Base-by-base conservation (phyloP, 2,329 filamentous ascomycete genomes). In the Coniochaeta ligniaria region DNA sequence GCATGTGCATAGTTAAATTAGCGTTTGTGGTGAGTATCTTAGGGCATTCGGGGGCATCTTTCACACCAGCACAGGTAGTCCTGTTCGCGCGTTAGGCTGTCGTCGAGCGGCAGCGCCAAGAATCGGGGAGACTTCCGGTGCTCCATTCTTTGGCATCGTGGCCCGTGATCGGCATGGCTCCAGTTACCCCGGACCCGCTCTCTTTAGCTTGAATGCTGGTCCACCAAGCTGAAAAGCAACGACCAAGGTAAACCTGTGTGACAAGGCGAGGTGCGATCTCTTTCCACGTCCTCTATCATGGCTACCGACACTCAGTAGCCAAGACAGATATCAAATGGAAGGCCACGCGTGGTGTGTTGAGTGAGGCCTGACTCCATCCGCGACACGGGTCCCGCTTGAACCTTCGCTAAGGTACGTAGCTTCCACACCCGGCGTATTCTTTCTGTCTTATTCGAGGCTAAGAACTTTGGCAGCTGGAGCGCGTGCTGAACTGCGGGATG, bases 121-220 rank as follows among this genome's bases (percentile, higher is more conserved):
- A 31, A 9, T 2, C 6, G 47, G 9, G 14, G 26, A 17, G 12
- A 4, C 24, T 52, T 6, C 22, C 24, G 24, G 5, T 26, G 16
- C 24, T 52, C 47, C 47, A 31, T 52, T 31, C 47, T 52, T 31
- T 17, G 24, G 26, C 47, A 52, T 52, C 47, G 47, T 52, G 47
- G 47, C 20, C 47, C 26, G 47, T 52, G 47, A 52, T 52, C 47
- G 12, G 6, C 47, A 22, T 26, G 47, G 47, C 47, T 52, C 47
- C 47, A 52, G 47, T 52, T 52, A 52, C 47, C 47, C 47, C 47
- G 47, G 47, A 52, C 47, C 47, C 47, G 47, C 47, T 52, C 47
- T 52, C 22, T 52, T 50, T 52, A 52, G 47, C 47, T 52, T 28
- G 22, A 17, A 2, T 52, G 12, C 47, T 9, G 24, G 24, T 52